A percentile compares a stretch with the other conserved stretches of the same genome.
These are phyloP conservation scores for Xanthoparmelia taractica DNA, from an alignment of 495 filamentous ascomycete genomes.

Conservation along the genomic window DNA sequence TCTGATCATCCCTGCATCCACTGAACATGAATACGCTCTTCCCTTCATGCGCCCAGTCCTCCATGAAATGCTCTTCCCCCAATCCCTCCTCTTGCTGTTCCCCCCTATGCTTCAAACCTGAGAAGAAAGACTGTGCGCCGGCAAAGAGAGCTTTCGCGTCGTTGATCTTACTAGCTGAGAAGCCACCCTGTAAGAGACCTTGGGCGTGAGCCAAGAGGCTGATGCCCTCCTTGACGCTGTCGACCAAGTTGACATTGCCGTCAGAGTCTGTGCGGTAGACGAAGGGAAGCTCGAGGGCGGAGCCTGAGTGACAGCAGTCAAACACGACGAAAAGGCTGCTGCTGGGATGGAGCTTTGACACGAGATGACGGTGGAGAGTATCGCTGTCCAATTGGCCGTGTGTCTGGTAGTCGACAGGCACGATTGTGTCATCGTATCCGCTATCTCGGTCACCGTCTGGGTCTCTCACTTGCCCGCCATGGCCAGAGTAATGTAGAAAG, in stretches of 20 bases:
- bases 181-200: constrained; percentile 47
- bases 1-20: constrained; percentile 54
- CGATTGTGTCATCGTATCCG: constrained; percentile 50
- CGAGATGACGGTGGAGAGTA: constrained; percentile 44
- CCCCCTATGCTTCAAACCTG: constrained; percentile 39
- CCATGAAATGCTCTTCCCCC: constrained; percentile 43
- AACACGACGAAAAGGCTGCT: constrained; percentile 50
- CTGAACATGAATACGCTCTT: constrained; percentile 54
- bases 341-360: constrained; percentile 43
- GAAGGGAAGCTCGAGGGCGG: constrained; percentile 51
- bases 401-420: constrained; percentile 46
- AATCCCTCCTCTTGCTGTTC: constrained; percentile 41
- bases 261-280: constrained; percentile 48
- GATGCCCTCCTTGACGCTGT: constrained; percentile 47
- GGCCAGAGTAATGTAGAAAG: constrained; percentile 53
- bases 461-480: constrained; percentile 45
- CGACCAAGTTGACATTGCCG: constrained; percentile 48
- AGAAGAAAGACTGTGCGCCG: constrained; percentile 49
- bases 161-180: constrained; percentile 39
- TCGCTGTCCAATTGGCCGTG: constrained; percentile 47
- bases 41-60: constrained; percentile 45
- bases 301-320: constrained; percentile 58
- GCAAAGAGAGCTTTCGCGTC: constrained; percentile 48
- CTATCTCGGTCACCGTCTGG: constrained; percentile 36
- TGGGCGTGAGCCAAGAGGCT: constrained; percentile 39